Conservation (phyloP, 257 asterid species). For the Coffea canephora region DNA sequence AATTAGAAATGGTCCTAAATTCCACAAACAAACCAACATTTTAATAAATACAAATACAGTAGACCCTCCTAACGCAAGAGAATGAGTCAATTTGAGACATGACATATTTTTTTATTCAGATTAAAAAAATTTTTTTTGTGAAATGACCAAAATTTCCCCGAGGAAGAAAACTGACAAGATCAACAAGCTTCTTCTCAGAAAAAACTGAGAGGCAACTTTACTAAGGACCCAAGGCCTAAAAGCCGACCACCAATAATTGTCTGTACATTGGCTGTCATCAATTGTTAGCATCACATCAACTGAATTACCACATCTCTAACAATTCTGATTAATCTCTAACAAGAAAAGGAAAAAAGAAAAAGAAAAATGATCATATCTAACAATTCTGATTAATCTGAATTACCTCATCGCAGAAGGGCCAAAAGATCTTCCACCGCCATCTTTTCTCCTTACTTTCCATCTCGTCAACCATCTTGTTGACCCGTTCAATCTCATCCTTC, state of each 20-base stretch:
- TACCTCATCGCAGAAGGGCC: no score
- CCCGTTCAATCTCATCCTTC: no score
- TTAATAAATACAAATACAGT: not conserved
- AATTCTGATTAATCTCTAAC: no score
- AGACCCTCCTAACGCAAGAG: conserved; percentile 11
- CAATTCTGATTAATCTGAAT: no score
- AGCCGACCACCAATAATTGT: conserved; percentile 48
- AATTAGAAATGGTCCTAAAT: not conserved
- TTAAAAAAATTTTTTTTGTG: not conserved
- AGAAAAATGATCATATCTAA: no score
- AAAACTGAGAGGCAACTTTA: conserved; percentile 35
- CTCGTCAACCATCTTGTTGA: no score
- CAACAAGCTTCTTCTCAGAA: conserved; percentile 48
- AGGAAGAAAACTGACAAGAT: not conserved
- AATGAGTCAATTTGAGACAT: not conserved
- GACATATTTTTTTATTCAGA: not conserved
- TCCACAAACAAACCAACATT: not conserved
- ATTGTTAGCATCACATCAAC: conserved; percentile 1
- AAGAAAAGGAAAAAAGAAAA: no score
- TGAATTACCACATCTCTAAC: not conserved
- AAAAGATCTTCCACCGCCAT: no score
- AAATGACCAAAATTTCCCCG: not conserved
- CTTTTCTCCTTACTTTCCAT: no score
- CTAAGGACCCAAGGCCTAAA: conserved; percentile 26
- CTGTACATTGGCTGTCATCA: conserved; percentile 51